Conservation (phyloP, 495 filamentous ascomycete genomes). For the Xylaria sp. region DNA sequence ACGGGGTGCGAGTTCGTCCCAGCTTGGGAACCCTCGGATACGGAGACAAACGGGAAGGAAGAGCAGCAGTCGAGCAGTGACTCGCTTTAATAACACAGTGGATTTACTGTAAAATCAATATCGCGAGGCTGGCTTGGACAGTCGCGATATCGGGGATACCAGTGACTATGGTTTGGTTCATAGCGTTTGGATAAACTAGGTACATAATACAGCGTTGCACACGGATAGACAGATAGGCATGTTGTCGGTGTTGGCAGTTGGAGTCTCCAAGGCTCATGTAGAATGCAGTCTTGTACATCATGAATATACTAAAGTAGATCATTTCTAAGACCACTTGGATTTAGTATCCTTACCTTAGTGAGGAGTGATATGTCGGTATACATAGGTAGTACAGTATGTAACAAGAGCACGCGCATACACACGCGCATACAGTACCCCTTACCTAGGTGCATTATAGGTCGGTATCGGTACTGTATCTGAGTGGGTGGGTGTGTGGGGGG, state of each 20-base stretch:
- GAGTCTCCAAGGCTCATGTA: background rate
- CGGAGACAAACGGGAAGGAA: slow-evolving; percentile 23
- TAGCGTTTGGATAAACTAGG: background rate
- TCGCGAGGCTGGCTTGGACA: slow-evolving; percentile 10
- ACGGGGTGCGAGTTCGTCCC: slow-evolving; percentile 64
- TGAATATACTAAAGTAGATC: background rate
- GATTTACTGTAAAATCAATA: background rate
- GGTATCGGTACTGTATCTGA: no score
- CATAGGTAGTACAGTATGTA: no score
- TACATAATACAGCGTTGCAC: background rate
- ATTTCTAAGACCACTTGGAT: no score
- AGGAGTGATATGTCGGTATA: background rate
- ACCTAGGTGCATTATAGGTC: no score
- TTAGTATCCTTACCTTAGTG: no score
- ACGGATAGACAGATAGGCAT: background rate
- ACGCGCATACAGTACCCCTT: no score
- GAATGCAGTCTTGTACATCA: no score
- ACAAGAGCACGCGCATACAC: no score
- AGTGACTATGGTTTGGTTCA: background rate
- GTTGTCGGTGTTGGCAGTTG: background rate
- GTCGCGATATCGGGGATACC: background rate
- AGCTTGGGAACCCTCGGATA: slow-evolving; percentile 39
- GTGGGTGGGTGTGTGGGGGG: no score
- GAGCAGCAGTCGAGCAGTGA: slow-evolving; percentile 45
- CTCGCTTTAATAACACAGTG: slow-evolving; percentile 29